phyloP scores from a whole-genome alignment of 495 filamentous ascomycete genomes.

The Lophium mytilinum region DNA sequence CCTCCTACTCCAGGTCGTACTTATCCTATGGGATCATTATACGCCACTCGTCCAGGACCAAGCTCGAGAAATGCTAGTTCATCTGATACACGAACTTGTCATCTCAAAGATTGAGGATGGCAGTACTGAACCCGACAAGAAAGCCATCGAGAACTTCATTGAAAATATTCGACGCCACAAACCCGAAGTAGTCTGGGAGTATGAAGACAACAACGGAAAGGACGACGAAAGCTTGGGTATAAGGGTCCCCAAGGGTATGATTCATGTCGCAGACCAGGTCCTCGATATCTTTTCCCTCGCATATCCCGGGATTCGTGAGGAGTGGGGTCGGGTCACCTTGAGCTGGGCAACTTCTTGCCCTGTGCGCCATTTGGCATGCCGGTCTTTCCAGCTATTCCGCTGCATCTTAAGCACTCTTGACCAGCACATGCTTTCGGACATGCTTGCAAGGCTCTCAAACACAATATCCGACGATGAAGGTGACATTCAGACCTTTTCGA shows the following conservation, averaged over 20 bases:
- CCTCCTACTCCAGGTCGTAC: slow-evolving; percentile 79
- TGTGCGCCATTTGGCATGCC: slow-evolving; percentile 89
- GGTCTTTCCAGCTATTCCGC: slow-evolving; percentile 95
- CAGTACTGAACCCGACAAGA: slow-evolving; percentile 54
- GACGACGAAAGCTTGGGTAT: slow-evolving; percentile 57
- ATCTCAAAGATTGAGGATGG: slow-evolving; percentile 82
- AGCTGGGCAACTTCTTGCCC: slow-evolving; percentile 96
- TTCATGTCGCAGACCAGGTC: slow-evolving; percentile 67
- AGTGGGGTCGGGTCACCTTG: slow-evolving; percentile 82
- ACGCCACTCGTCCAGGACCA: slow-evolving; percentile 93
- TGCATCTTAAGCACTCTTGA: slow-evolving; percentile 86
- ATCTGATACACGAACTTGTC: slow-evolving; percentile 93
- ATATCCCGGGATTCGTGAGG: slow-evolving; percentile 78
- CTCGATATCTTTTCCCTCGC: slow-evolving; percentile 76
- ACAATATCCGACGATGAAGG: slow-evolving; percentile 88
- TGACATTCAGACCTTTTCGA: slow-evolving; percentile 90
- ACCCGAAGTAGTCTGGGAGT: slow-evolving; percentile 77
- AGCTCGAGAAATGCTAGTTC: slow-evolving; percentile 93
- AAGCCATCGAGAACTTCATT: slow-evolving; percentile 76
- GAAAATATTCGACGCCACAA: slow-evolving; percentile 86
- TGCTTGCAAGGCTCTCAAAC: slow-evolving; percentile 88
- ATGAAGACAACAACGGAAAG: slow-evolving; percentile 83
- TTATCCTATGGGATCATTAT: slow-evolving; percentile 95
- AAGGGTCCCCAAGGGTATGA: slow-evolving; percentile 83
- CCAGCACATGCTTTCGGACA: slow-evolving; percentile 87